Conservation (phyloP, 2,329 filamentous ascomycete species). For the Fusarium sacchari region DNA sequence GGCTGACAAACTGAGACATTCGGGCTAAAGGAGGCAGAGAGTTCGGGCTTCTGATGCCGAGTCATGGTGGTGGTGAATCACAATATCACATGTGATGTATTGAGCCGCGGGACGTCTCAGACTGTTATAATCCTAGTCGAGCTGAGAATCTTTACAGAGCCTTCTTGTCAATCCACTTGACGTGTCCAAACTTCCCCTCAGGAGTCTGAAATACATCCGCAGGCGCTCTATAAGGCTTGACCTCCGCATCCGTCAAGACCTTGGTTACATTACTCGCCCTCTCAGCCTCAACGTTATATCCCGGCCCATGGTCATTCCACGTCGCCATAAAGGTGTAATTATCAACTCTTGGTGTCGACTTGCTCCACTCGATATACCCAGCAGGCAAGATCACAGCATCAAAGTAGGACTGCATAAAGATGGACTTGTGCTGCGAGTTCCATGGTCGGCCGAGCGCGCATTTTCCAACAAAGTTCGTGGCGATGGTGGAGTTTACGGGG, state of each 20-base stretch:
- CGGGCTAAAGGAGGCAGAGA: too few relatives aligned
- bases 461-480: slow-evolving; percentile 49
- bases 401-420: slow-evolving; percentile 66
- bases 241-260: slow-evolving; percentile 54
- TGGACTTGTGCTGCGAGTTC: slow-evolving; percentile 66
- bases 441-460: slow-evolving; percentile 72
- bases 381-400: slow-evolving; percentile 62
- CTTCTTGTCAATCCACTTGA: slow-evolving; percentile 28
- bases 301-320: slow-evolving; percentile 62
- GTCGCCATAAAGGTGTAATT: slow-evolving; percentile 66
- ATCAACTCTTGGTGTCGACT: slow-evolving; percentile 32
- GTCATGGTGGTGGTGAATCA: background rate
- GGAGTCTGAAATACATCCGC: slow-evolving; percentile 32
- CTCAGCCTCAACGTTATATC: slow-evolving; percentile 62
- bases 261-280: slow-evolving; percentile 52
- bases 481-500: slow-evolving; percentile 63
- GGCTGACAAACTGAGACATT: background rate
- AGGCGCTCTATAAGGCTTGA: slow-evolving; percentile 38
- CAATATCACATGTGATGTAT: background rate
- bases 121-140: background rate
- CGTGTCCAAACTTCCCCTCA: slow-evolving; percentile 16
- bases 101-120: background rate
- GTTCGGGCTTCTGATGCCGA: background rate
- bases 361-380: slow-evolving; percentile 59
- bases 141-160: background rate